Conservation (phyloP, 2,329 filamentous ascomycete genomes). For the Sporothrix variecibatus region DNA sequence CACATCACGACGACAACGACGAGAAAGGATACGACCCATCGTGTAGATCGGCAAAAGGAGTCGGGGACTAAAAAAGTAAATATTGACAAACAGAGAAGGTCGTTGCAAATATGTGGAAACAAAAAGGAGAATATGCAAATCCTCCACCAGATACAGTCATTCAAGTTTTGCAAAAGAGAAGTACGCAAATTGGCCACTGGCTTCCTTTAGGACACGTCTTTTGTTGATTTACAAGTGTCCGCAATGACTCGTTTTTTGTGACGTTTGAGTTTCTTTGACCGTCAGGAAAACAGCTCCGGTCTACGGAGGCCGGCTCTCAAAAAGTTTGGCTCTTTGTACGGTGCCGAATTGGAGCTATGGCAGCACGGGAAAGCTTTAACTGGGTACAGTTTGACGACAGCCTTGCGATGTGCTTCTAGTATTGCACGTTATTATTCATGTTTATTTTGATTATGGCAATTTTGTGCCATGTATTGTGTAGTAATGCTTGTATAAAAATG, state of each 20-base stretch:
- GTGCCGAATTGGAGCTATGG: neutral
- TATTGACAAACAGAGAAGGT: constrained; percentile 13
- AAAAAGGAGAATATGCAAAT: neutral
- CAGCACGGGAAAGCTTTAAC: neutral
- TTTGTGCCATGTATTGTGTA: neutral
- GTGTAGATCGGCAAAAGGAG: neutral
- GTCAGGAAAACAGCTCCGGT: neutral
- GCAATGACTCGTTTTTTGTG: neutral
- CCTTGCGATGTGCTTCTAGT: neutral
- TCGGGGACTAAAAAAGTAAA: neutral
- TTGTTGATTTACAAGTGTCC: neutral
- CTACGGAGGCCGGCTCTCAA: neutral
- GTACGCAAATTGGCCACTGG: neutral
- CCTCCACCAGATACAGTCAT: neutral
- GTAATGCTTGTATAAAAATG: neutral
- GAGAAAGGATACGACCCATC: neutral
- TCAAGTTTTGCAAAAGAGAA: neutral
- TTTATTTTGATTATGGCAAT: neutral
- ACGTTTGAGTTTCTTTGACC: neutral
- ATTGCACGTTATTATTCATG: neutral
- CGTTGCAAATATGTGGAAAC: neutral
- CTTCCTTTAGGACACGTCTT: neutral
- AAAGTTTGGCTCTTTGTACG: neutral
- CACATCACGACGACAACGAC: neutral
- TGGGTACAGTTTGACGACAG: neutral